Percentiles rank a stretch among this genome's conserved stretches.
phyloP scores from a whole-genome alignment of 345 rosid genomes.

The Aquilaria sinensis region DNA sequence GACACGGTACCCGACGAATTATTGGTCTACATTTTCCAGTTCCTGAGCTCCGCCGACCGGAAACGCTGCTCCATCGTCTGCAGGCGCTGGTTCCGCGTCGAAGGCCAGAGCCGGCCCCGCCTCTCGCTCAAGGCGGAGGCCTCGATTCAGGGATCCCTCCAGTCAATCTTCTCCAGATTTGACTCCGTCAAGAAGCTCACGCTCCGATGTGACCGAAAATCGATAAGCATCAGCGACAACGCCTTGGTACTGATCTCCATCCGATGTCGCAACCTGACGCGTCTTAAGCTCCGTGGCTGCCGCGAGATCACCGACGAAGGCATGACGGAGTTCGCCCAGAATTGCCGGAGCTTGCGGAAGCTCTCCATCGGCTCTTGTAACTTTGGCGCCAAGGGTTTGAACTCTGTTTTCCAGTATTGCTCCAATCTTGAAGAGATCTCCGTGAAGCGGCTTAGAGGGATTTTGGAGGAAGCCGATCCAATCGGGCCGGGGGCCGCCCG shows the following conservation, averaged over 20 bases:
- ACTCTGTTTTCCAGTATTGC: slow-evolving; percentile 50
- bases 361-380: slow-evolving; percentile 66
- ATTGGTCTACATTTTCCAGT: slow-evolving; percentile 64
- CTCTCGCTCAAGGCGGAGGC: background rate
- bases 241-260: slow-evolving; percentile 27
- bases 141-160: slow-evolving; percentile 12
- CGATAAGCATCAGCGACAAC: slow-evolving; percentile 50
- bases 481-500: slow-evolving; percentile 27
- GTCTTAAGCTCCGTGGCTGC: slow-evolving; percentile 79
- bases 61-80: slow-evolving; percentile 57
- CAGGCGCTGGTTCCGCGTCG: slow-evolving; percentile 41
- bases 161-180: slow-evolving; percentile 45
- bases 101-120: too few species aligned
- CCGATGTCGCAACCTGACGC: too few species aligned
- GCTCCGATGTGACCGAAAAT: slow-evolving; percentile 59
- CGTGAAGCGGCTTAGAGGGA: slow-evolving; percentile 46
- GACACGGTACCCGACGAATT: slow-evolving; percentile 67
- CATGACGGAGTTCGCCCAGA: slow-evolving; percentile 41
- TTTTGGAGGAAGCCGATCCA: slow-evolving; percentile 31
- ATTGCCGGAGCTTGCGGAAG: slow-evolving; percentile 49
- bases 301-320: slow-evolving; percentile 72
- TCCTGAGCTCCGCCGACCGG: slow-evolving; percentile 50
- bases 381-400: slow-evolving; percentile 60
- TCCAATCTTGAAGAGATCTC: slow-evolving; percentile 42
- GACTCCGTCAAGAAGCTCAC: slow-evolving; percentile 64